phyloP scores from a whole-genome alignment of 148 eudicot species.

The Polygonum aviculare region DNA sequence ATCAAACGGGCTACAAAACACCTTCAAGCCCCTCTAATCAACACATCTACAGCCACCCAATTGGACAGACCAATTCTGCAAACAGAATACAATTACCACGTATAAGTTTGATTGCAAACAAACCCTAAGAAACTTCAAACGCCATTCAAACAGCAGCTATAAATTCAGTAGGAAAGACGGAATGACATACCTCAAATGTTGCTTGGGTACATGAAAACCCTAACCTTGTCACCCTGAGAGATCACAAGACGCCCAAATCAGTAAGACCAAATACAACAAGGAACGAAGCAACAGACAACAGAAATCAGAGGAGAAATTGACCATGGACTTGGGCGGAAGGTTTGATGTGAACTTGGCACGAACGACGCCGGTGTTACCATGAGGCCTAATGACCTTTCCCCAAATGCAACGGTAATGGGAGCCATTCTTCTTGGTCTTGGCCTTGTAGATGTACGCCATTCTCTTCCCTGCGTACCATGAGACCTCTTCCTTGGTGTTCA shows the following conservation, averaged over 20 bases:
- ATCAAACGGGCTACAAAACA: not conserved
- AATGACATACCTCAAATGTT: slow-evolving; percentile 51
- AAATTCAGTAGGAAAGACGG: not conserved
- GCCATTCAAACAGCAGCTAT: not conserved
- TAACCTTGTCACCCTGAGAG: slow-evolving; percentile 66
- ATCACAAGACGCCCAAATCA: not conserved
- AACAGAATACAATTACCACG: not conserved
- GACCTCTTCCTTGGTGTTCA: slow-evolving; percentile 76
- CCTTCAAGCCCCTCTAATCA: not conserved
- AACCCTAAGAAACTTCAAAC: no score
- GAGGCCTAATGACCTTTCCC: slow-evolving; percentile 81
- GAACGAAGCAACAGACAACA: not conserved
- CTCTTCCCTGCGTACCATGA: slow-evolving; percentile 70
- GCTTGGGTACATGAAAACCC: slow-evolving; percentile 86
- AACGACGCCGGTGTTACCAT: slow-evolving; percentile 81
- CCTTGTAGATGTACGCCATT: slow-evolving; percentile 79
- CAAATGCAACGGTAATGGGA: slow-evolving; percentile 84
- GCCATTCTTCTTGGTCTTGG: slow-evolving; percentile 57
- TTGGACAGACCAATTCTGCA: not conserved
- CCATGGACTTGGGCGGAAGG: slow-evolving; percentile 89
- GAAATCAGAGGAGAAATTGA: slow-evolving; percentile 5
- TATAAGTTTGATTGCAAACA: not conserved
- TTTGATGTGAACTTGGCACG: slow-evolving; percentile 79
- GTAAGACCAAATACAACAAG: not conserved
- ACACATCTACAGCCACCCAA: no score